Conservation (phyloP, 257 asterid genomes). For the Jaltomata sinuosa region DNA sequence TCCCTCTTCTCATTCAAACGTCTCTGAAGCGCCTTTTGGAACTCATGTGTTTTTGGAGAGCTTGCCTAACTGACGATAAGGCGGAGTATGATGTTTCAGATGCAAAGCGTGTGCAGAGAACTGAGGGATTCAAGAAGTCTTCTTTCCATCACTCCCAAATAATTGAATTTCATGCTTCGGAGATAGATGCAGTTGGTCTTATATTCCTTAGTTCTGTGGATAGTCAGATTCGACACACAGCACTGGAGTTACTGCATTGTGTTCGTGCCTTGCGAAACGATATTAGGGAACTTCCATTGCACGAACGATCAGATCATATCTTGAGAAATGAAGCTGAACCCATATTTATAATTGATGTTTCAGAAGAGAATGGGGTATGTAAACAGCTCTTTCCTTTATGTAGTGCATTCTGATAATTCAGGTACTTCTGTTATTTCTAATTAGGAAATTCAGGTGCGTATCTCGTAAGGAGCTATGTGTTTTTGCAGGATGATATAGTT, state of each 20-base stretch:
- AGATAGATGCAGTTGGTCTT: constrained; percentile 98
- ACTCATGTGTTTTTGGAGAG: constrained; percentile 98
- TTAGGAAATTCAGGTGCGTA: neutral
- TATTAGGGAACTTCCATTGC: constrained; percentile 58
- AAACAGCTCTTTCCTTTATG: constrained; percentile 5
- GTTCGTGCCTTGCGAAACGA: constrained; percentile 88
- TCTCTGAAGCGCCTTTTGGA: constrained; percentile 96
- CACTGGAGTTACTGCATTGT: constrained; percentile 88
- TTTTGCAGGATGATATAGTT: constrained; percentile 88
- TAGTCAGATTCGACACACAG: constrained; percentile 98
- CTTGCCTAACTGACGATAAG: constrained; percentile 73
- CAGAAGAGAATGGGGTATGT: constrained; percentile 97
- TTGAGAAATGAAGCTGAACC: constrained; percentile 78
- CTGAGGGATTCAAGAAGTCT: constrained; percentile 82
- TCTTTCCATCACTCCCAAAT: constrained; percentile 69
- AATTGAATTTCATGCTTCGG: constrained; percentile 74
- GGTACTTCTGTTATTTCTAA: neutral
- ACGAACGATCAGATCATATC: constrained; percentile 46
- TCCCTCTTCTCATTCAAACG: constrained; percentile 97
- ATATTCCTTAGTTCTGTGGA: constrained; percentile 95
- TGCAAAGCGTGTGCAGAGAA: constrained; percentile 69
- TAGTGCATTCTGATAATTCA: neutral
- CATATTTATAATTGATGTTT: constrained; percentile 90
- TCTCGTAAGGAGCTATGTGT: neutral
- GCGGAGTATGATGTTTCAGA: constrained; percentile 49